Evolutionary conservation across 1,284 basidiomycete genomes (phyloP).

Genomic region (Neotropicomus parvogracilis): DNA sequence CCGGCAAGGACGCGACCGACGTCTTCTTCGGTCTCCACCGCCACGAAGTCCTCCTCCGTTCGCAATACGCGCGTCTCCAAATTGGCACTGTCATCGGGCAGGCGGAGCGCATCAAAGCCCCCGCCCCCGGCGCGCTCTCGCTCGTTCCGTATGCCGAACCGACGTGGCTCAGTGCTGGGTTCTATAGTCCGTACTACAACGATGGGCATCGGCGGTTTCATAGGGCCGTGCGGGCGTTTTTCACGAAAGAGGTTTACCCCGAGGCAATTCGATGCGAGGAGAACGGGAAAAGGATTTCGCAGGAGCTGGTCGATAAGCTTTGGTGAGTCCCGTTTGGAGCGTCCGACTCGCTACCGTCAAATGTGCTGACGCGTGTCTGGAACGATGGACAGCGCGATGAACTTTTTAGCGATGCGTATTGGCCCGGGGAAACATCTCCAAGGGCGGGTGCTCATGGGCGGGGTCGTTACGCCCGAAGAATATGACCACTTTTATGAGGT

Average conservation of each 20-base stretch:
- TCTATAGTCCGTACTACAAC: slow-evolving; percentile 81
- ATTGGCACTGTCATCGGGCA: slow-evolving; percentile 77
- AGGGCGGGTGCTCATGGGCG: slow-evolving; percentile 80
- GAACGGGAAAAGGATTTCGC: slow-evolving; percentile 73
- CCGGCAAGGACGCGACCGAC: slow-evolving; percentile 82
- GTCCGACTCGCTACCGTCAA: too few relatives aligned
- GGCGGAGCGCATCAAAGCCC: slow-evolving; percentile 57
- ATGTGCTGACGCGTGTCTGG: neutral
- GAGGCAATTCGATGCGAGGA: slow-evolving; percentile 72
- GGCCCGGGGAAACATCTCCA: slow-evolving; percentile 89
- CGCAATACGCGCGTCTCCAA: slow-evolving; percentile 79
- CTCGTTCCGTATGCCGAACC: slow-evolving; percentile 88
- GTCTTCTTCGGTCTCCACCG: slow-evolving; percentile 91
- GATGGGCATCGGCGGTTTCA: slow-evolving; percentile 70
- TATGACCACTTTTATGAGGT: slow-evolving; percentile 81
- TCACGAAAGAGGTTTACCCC: slow-evolving; percentile 59
- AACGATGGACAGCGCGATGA: slow-evolving; percentile 48
- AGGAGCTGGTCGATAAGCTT: slow-evolving; percentile 72
- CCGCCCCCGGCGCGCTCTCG: slow-evolving; percentile 64
- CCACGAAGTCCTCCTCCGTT: slow-evolving; percentile 78
- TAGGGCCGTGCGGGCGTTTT: slow-evolving; percentile 59
- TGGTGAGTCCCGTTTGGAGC: slow-evolving; percentile 47
- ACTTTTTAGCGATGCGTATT: slow-evolving; percentile 90
- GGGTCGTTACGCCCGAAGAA: slow-evolving; percentile 84
- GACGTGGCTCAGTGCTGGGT: slow-evolving; percentile 81